Base-by-base conservation (phyloP, 345 rosid genomes). In the Eutrema yunnanense region DNA sequence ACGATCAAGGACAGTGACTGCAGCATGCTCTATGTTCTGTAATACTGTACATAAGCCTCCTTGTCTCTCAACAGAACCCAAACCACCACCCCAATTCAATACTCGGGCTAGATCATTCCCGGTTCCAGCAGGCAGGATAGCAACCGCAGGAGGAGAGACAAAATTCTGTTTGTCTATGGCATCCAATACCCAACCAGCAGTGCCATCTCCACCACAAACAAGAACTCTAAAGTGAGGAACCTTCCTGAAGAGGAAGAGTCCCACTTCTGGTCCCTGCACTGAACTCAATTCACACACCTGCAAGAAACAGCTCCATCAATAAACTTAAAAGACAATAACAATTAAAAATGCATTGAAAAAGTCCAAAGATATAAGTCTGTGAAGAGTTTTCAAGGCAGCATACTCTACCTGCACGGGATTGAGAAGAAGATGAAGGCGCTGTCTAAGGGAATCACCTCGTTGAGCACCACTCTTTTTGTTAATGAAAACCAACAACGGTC, bases 81-180 rank as follows among this genome's bases (percentile, higher is more conserved):
- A 81, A 60, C 98, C 98, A 65, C 91, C 87, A 62, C 95, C 96
- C 96, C 96, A 92, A 34, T 85, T 84, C 60, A 92, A 82, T 56
- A 90, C 92, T 75, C 95, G 88, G 67, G 98, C 89, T 57, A 92
- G 84, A 85, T 92, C 98, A 86, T 92, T 92, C 78, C 98, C 98
- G n/a, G 95, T 92, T 76, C 98, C 98, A 62, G 96, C 92, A 51
- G 98, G 95, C 33, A 92, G 90, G 76, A 90, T 87, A 65, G 98
- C 96, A 57, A 92, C 91, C 12, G 98, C 95, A 68, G 98, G 96
- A 77, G 98, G 96, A 73, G 98, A 92, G 61, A 85, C 88, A 83
- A 84, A 92, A 78, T 84, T 88, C 63, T 85, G 92, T 69, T 85
- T 92, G 68, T 92, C 98, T 79, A 92, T 88, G 54, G 92, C 90